Evolutionary conservation across 2,329 filamentous ascomycete species (phyloP).

Genomic region (Phoma sp.): DNA sequence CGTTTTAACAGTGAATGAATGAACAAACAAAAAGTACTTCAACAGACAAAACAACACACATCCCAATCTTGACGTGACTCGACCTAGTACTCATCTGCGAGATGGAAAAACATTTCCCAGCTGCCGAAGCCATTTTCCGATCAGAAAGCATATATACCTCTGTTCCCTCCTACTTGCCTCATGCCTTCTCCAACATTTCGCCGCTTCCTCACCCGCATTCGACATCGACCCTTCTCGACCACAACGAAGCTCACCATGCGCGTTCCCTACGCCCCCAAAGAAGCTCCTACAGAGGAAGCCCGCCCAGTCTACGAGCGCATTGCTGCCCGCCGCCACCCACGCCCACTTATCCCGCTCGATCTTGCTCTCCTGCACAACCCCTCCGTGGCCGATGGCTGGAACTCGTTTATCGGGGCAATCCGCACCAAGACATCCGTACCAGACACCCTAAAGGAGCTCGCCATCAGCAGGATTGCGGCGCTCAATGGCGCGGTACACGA

Average conservation of each 20-base stretch:
- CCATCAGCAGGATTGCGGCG: constrained; percentile 81
- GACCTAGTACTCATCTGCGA: not conserved
- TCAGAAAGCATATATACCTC: constrained; percentile 4
- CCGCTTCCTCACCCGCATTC: not conserved
- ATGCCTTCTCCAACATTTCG: not conserved
- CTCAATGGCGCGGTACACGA: constrained; percentile 86
- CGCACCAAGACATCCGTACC: constrained; percentile 60
- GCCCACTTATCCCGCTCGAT: constrained; percentile 61
- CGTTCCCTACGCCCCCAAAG: constrained; percentile 61
- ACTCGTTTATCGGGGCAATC: constrained; percentile 64
- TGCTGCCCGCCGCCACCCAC: constrained; percentile 58
- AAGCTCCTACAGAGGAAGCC: constrained; percentile 55
- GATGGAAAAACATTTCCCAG: constrained; percentile 10
- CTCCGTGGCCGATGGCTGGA: constrained; percentile 64
- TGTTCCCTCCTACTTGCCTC: not conserved
- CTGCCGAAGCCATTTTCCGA: constrained; percentile 7
- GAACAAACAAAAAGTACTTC: not conserved
- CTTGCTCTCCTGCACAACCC: constrained; percentile 62
- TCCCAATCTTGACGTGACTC: not conserved
- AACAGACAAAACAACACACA: not conserved
- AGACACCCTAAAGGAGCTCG: constrained; percentile 69
- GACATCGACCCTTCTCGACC: constrained; percentile 1
- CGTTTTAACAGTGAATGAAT: not conserved
- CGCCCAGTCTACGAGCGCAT: constrained; percentile 58
- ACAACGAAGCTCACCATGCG: constrained; percentile 54